Conservation (phyloP, 768 basidiomycete species). For the Trametes villosa region DNA sequence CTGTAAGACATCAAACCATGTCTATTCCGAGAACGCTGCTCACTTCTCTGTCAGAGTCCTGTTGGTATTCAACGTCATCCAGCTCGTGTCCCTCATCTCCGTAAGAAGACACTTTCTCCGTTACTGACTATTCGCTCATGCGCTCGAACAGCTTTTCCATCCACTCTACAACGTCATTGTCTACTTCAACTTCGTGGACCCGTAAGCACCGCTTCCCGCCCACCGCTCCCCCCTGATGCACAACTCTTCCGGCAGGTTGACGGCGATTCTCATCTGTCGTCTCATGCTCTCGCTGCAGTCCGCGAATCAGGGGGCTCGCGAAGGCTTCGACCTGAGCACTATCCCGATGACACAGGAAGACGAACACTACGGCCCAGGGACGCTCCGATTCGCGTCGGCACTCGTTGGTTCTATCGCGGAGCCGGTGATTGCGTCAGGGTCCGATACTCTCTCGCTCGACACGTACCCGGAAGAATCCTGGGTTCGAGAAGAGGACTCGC, state of each 20-base stretch:
- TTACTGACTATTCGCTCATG: background rate
- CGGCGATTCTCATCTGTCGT: slow-evolving; percentile 6
- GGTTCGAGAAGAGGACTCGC: too few species aligned
- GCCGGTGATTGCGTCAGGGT: too few species aligned
- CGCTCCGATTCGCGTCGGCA: background rate
- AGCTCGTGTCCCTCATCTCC: background rate
- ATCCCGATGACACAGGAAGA: background rate
- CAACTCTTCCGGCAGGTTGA: background rate
- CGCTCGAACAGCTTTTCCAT: background rate
- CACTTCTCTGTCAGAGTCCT: background rate
- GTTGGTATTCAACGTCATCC: background rate
- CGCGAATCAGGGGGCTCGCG: background rate
- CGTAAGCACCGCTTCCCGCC: background rate
- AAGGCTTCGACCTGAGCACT: background rate
- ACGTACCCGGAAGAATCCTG: too few species aligned
- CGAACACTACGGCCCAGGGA: background rate
- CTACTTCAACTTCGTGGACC: background rate
- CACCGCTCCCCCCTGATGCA: background rate
- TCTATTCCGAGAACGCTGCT: background rate
- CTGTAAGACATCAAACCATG: background rate
- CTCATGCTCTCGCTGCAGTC: slow-evolving; percentile 7
- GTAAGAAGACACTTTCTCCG: background rate
- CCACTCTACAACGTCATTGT: background rate
- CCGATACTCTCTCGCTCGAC: too few species aligned
- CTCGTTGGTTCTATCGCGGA: too few species aligned